Evolutionary conservation across 2,329 filamentous ascomycete genomes (phyloP).

Genomic region (Neonectria sp.): DNA sequence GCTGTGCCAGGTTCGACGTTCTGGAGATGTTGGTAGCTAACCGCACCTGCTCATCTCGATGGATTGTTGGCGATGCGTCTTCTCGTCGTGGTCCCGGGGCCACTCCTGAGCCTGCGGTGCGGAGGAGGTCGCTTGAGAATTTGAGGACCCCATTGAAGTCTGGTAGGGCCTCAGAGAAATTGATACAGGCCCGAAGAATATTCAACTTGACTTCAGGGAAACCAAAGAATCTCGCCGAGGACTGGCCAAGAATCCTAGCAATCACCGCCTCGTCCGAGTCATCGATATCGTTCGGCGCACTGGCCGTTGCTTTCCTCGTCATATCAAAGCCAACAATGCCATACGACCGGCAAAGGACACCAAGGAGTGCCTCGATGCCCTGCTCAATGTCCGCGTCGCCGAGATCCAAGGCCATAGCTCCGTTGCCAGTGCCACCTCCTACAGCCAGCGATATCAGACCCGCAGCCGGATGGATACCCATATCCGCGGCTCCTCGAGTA

Average conservation of each 20-base stretch:
- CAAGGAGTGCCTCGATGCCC: constrained; percentile 75
- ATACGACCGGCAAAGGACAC: constrained; percentile 73
- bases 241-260: constrained; percentile 72
- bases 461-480: constrained; percentile 94
- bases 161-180: constrained; percentile 92
- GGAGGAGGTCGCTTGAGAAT: constrained; percentile 87
- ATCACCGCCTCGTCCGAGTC: constrained; percentile 69
- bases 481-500: constrained; percentile 94
- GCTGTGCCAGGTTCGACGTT: constrained; percentile 82
- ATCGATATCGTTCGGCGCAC: constrained; percentile 45
- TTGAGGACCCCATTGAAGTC: constrained; percentile 92
- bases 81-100: constrained; percentile 80
- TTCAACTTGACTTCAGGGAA: constrained; percentile 87
- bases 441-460: constrained; percentile 82
- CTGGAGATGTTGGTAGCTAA: constrained; percentile 89
- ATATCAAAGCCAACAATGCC: constrained; percentile 71
- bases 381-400: constrained; percentile 76
- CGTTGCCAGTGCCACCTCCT: constrained; percentile 63
- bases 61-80: constrained; percentile 79
- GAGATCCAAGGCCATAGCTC: constrained; percentile 71
- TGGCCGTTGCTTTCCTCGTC: constrained; percentile 44
- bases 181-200: constrained; percentile 89
- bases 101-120: constrained; percentile 84
- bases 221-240: constrained; percentile 77
- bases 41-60: constrained; percentile 86